Percentiles rank a stretch among this genome's conserved stretches.
Evolutionary conservation across 2,329 filamentous ascomycete species (phyloP).

Genomic region (Macrophomina pseudophaseolina): DNA sequence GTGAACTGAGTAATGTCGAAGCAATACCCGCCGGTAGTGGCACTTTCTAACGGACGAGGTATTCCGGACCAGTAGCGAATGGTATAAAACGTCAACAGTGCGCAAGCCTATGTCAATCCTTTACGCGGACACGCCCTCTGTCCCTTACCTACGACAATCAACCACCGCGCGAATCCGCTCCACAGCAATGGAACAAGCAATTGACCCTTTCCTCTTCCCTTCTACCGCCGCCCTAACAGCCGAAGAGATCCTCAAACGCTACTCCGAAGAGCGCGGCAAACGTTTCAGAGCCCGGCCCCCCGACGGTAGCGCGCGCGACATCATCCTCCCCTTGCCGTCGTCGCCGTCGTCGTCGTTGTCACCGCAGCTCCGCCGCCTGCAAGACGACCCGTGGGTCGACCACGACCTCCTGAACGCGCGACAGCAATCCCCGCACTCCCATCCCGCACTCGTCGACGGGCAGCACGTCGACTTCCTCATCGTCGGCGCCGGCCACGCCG

Average conservation of each 20-base stretch:
- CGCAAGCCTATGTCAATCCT: too few relatives aligned
- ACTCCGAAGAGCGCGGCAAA: constrained; percentile 2
- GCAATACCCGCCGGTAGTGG: too few relatives aligned
- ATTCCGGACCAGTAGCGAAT: too few relatives aligned
- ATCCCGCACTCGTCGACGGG: not conserved
- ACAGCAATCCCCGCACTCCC: not conserved
- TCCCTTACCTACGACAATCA: too few relatives aligned
- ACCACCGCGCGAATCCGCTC: too few relatives aligned
- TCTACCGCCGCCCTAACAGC: too few relatives aligned
- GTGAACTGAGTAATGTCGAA: too few relatives aligned
- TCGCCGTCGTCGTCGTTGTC: not conserved
- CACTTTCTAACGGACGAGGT: too few relatives aligned
- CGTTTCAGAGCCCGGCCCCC: not conserved
- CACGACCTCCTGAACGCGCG: constrained; percentile 1
- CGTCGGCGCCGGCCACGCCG: constrained; percentile 52
- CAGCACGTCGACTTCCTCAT: constrained; percentile 38
- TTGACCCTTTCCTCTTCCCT: too few relatives aligned
- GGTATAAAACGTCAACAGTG: too few relatives aligned
- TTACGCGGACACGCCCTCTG: too few relatives aligned
- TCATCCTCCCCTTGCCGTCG: constrained; percentile 29
- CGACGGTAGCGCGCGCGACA: constrained; percentile 26
- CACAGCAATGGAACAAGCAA: too few relatives aligned
- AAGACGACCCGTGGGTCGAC: constrained; percentile 36
- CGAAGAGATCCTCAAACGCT: not conserved
- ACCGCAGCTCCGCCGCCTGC: not conserved